Conservation (phyloP, 2,329 filamentous ascomycete genomes). For the Diaporthe australafricana region DNA sequence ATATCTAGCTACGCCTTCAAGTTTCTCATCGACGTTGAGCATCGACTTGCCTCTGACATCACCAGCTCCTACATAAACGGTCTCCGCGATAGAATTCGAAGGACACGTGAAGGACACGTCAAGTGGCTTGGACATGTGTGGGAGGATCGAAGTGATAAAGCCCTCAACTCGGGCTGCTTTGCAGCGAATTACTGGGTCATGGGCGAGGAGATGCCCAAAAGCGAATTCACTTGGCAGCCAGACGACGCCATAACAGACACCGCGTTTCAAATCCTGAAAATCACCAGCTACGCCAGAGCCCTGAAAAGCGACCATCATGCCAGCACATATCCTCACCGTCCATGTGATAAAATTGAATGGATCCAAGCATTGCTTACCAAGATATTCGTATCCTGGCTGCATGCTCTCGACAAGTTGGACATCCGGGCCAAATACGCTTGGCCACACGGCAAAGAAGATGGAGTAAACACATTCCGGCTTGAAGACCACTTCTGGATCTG, state of each 20-base stretch:
- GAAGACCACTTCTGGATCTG: slow-evolving; percentile 21
- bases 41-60: neutral
- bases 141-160: neutral
- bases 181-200: slow-evolving; percentile 18
- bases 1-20: neutral
- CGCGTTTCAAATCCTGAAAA: slow-evolving; percentile 16
- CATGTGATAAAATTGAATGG: neutral
- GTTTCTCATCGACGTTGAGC: neutral
- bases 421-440: neutral
- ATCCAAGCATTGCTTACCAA: neutral
- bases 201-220: neutral
- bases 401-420: neutral
- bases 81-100: neutral
- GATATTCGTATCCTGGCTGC: slow-evolving; percentile 4
- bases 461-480: neutral
- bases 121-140: neutral
- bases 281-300: neutral
- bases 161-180: neutral
- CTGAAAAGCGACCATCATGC: neutral
- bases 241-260: slow-evolving; percentile 2
- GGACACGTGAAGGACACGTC: slow-evolving; percentile 4
- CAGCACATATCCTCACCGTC: no score
- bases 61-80: neutral
- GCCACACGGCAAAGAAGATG: neutral
- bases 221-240: neutral